Evolutionary conservation across 345 rosid species (phyloP), one percentile per base, ranked within the genome.

Genomic region (Psidium guajava): DNA sequence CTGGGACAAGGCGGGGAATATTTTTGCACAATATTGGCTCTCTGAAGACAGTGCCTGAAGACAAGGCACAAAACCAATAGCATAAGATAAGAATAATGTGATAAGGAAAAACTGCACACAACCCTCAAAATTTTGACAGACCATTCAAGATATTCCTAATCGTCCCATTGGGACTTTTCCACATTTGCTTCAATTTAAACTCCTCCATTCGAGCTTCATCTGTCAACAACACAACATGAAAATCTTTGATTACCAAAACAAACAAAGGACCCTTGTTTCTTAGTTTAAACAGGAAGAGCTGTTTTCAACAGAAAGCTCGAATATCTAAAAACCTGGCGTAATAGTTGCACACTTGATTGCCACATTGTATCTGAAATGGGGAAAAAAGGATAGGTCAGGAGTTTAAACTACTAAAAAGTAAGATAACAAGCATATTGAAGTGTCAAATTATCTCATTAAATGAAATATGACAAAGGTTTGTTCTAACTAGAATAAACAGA

Each of bases 341-440:
- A 97, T 96, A 82, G 99, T 97, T 82, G 99, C 99, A 86, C 99
- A 96, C 91, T 97, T 96, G 87, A 97, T 94, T 12, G 99, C 98
- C 25, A 97, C 99, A 92, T 97, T 97, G 88, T 95, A 95, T 96
- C 99, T 97, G 80, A 47, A 90, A 85, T 20, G 52, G 77, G 77
- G 18, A 32, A 61, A 84, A 50, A 61, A 84, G 51, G 20, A 36
- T 52, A 24, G 47, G 61, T 44, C 53, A 85, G 50, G 9, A 73
- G 27, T 32, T 52, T 10, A 27, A 14, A 59, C 11, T 11, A 51
- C 27, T 53, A 49, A 5, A 61, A 18, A 51, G 24, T 24, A 44
- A 20, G 51, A 56, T 8, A 44, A 82, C 42, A 82, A 82, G 56
- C 55, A 51, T 47, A 47, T 8, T 3, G 54, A 18, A n/a, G 77